Base-by-base conservation (phyloP, 164 flowering plant species). In the Protea cynaroides region DNA sequence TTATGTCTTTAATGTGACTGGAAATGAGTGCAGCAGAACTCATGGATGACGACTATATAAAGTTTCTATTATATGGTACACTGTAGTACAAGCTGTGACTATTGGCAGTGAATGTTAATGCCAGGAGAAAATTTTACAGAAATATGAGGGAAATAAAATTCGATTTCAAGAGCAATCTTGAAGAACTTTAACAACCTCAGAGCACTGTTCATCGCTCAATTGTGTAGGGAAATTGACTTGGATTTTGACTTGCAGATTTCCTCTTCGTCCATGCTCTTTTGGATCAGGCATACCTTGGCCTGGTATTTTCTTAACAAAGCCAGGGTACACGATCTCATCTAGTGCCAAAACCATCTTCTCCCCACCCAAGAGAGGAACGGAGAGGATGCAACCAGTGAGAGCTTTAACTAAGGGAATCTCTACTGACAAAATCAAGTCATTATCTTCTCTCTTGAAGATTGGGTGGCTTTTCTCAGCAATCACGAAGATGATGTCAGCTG, bases 241-340 rank as follows among this genome's bases (percentile, higher is more conserved):
- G 68, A 89, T 86, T 40, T 71, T 84, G 68, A 92, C 71, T 56
- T 69, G 63, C 67, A 92, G 68, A 56, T 89, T 76, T 13, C 92
- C 97, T 62, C 88, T 78, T 43, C 56, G 75, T 13, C 75, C 81
- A 21, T 68, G 68, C 25, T 85, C 80, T 64, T 75, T 78, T 7
- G 76, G 38, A 1, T 36, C 73, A 5, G 94, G 89, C 97, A 92
- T 87, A 14, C 97, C 97, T 70, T 86, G 89, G 19, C 89, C 92
- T 62, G 47, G 51, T 52, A 92, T 82, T 17, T 77, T 66, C 70
- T 80, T 87, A 62, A 82, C 81, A 36, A 71, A 83, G 8, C 90
- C 92, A 3, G 92, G 94, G 24, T 68, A 67, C 37, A 87, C 79
- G 19, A 92, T 64, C 7, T 89, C 87, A 1, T 77, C 76, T 0